These are phyloP conservation scores for Pseudomonodictys pantanalensis DNA, from an alignment of 495 filamentous ascomycete species.

Conservation along the genomic window DNA sequence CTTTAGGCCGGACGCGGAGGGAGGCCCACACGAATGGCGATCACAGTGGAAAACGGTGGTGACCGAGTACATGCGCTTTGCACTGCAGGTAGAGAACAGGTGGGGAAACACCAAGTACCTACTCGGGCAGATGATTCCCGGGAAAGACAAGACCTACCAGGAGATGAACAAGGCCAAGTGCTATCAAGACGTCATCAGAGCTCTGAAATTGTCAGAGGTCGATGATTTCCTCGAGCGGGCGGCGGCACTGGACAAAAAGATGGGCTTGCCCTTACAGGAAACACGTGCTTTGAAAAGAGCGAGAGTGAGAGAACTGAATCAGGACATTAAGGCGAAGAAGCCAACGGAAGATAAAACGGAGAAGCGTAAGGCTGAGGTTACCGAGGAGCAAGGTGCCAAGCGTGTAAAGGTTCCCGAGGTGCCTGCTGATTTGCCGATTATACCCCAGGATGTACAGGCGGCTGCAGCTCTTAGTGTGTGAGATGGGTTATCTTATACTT, in stretches of 20 bases:
- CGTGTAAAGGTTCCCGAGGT: slow-evolving; percentile 5
- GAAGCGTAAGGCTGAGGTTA: not conserved
- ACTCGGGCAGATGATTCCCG: slow-evolving; percentile 78
- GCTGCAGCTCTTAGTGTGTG: slow-evolving; percentile 11
- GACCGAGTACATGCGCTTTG: slow-evolving; percentile 64
- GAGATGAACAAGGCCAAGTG: slow-evolving; percentile 56
- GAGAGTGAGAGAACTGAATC: slow-evolving; percentile 42
- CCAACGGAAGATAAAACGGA: not conserved
- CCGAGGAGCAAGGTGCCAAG: slow-evolving; percentile 7
- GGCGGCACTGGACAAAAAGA: slow-evolving; percentile 58
- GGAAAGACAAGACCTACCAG: slow-evolving; percentile 62
- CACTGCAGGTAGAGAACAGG: slow-evolving; percentile 76
- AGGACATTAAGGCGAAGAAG: slow-evolving; percentile 1
- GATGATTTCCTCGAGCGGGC: slow-evolving; percentile 57
- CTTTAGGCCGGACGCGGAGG: slow-evolving; percentile 65
- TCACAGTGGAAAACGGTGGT: slow-evolving; percentile 72
- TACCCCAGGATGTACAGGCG: slow-evolving; percentile 1
- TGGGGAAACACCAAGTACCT: slow-evolving; percentile 89
- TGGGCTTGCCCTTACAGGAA: slow-evolving; percentile 56
- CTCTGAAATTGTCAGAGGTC: slow-evolving; percentile 57
- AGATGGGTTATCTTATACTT: no score
- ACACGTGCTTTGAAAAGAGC: slow-evolving; percentile 53
- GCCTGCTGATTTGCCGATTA: not conserved
- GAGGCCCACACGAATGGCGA: slow-evolving; percentile 48
- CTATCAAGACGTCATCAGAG: slow-evolving; percentile 62